A percentile compares a stretch with the other conserved stretches of the same genome.
Evolutionary conservation across 306 rosid genomes (phyloP).

Genomic region (Malus orientalis): DNA sequence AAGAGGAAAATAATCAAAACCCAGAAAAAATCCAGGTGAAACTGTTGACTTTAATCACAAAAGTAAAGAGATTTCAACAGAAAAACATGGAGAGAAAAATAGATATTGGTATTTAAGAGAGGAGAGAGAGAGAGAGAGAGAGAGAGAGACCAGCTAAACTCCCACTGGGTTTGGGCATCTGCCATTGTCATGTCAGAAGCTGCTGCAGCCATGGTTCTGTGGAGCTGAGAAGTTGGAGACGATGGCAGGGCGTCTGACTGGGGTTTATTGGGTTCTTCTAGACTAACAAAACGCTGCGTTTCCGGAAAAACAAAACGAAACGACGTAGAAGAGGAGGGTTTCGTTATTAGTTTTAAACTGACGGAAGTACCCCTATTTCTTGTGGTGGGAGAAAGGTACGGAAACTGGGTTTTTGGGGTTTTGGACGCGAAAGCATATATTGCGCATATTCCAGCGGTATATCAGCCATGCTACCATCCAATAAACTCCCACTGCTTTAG

Average conservation of each 20-base stretch:
- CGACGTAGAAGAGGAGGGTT: not conserved
- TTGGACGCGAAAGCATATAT: not conserved
- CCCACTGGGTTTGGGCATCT: slow-evolving; percentile 35
- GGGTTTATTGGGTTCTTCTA: not conserved
- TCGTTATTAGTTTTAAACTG: not conserved
- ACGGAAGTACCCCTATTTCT: not conserved
- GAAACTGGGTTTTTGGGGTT: not conserved
- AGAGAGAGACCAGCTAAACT: slow-evolving; percentile 49
- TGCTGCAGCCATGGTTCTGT: slow-evolving; percentile 32
- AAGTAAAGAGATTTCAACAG: not conserved
- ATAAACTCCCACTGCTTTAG: not conserved
- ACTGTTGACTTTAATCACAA: not conserved
- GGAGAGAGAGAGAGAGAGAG: not conserved
- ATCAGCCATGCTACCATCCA: not conserved
- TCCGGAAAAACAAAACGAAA: not conserved
- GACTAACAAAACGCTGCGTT: not conserved
- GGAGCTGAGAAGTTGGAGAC: not conserved
- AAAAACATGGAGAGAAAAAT: not conserved
- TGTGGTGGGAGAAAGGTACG: not conserved
- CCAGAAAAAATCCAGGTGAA: not conserved
- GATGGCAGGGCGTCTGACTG: not conserved
- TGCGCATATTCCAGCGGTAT: slow-evolving; percentile 40
- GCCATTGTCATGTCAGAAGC: slow-evolving; percentile 10
- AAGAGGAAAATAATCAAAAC: not conserved
- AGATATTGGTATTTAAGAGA: not conserved